Evolutionary conservation across 495 filamentous ascomycete species (phyloP), one percentile per base, ranked within the genome.

Genomic region (Choiromyces venosus): DNA sequence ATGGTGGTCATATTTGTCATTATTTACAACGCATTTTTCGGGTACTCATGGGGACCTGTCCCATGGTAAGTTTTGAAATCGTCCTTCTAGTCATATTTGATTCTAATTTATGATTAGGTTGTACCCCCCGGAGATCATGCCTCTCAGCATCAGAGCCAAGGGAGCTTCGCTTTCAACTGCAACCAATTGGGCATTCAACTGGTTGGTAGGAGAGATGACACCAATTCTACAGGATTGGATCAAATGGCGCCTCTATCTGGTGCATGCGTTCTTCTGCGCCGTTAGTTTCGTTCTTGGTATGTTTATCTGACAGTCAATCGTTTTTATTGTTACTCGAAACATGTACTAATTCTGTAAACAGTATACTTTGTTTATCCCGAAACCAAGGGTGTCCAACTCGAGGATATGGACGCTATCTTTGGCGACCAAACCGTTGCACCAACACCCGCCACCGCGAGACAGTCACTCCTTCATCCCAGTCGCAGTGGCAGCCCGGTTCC

Each of bases 121-220:
- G 16, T 99, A 99, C 81, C 95, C 96, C 4, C 95, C 95, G 10
- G 95, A 99, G 86, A 99, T 99, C 80, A 84, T 99, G 68, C 95
- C 95, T 1, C 86, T 99, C 74, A 98, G 96, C 83, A 97, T 99
- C 79, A 89, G 95, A 71, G 97, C 95, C 29, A 99, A 99, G 84
- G 95, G 95, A 73, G 96, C 95, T 67, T 97, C 94, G 85, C 84
- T 99, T 78, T 98, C 95, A 73, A 99, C 95, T 1, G 95, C 95
- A 29, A 87, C 93, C 12, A 99, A 99, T 81, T 99, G 96, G 96
- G 93, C 94, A 4, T 98, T 95, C 84, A 99, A 99, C 81, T 99
- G 93, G 91, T 86, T 98, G 7, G 96, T 98, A 37, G 96, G 95
- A 61, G 91, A 93, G 82, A 87, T 98, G 84, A 99, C 95, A 10